Base-by-base conservation (phyloP, 164 flowering plant species). In the Akebia trifoliata region DNA sequence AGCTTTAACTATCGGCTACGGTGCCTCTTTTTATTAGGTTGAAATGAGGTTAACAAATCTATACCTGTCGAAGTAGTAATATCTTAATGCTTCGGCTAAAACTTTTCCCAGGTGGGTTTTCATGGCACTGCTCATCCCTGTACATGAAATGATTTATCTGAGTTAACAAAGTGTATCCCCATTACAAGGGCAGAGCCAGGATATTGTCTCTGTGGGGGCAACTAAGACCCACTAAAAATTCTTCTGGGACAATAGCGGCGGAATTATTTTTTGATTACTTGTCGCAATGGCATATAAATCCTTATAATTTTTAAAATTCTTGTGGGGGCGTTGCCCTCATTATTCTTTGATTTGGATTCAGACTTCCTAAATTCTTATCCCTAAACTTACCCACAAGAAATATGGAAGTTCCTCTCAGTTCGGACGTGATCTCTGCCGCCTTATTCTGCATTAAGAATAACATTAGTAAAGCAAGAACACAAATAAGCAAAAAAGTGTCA, bases 61-160 rank as follows among this genome's bases (percentile, higher is more conserved):
- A 36, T 76, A 89, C 96, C 95, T 89, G 69, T 92, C 91, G 68
- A 89, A 89, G 73, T 74, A 84, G 71, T 82, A 87, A 69, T 87
- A 93, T 67, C 86, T 71, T 35, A 89, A 72, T 21, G 57, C 70
- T 39, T 84, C 90, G 0, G 96, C 91, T 34, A 89, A 69, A 59
- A 82, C 44, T 59, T 78, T 74, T 24, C 85, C 97, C 63, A 84
- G 25, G 42, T 63, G 69, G 50, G 80, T 63, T 71, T 93, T 93
- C 29, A 84, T 60, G 21, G 73, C 47, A 69, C 79, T 73, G 54
- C 79, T 72, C 72, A 83, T 81, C 54, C 98, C 96, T 92, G 54
- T 15, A 37, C 18, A 38, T 21, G 36, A 37, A 36, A 11, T 2
- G 1, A 28, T 50, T 1, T n/a, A 15, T 15, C 18, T 6, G 32